Evolutionary conservation across 1,139 yeast species (phyloP), one percentile per base, ranked within the genome.

Genomic region (Debaryomyces singareniensis): DNA sequence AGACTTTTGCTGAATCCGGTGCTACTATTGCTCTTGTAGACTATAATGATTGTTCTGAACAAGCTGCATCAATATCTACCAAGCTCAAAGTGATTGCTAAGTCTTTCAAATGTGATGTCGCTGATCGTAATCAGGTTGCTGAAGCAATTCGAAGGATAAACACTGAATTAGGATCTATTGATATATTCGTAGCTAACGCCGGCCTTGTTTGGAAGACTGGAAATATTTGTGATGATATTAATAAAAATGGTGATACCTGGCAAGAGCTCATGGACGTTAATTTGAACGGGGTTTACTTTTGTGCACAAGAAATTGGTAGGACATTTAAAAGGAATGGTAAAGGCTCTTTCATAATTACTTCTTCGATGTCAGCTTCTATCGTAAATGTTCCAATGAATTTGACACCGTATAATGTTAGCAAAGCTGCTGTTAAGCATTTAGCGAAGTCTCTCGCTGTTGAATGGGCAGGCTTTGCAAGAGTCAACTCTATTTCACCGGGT

Each of bases 301-400:
- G 71, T 45, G 61, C 69, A 32, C 63, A 63, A 47, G 49, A 57
- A 35, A 53, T 63, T 27, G 71, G 71, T 20, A 53, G 47, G 35
- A 50, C 62, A 27, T 64, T 64, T 53, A 53, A 53, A 40, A 40
- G 50, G 29, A 65, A 61, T 43, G 67, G 68, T 20, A 49, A 46
- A 25, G 72, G 83, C 21, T 65, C 77, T n/a, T 53, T 74, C 39
- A 62, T 75, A 37, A 72, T 73, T 62, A 72, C 78, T 29, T 79
- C 79, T 6, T 71, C 78, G 30, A 75, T 75, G 78, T 74, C 81
- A 23, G 82, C 75, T 26, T 71, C 72, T 47, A 74, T 76, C 45
- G 82, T 73, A 43, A 76, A 76, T 53, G 74, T 73, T 47, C 83
- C 83, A n/a, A n/a, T n/a, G n/a, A n/a, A 58, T 57, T 29, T 39